phyloP scores from a whole-genome alignment of 352 stramenopile genomes.

The Globisporangium recalcitrans region DNA sequence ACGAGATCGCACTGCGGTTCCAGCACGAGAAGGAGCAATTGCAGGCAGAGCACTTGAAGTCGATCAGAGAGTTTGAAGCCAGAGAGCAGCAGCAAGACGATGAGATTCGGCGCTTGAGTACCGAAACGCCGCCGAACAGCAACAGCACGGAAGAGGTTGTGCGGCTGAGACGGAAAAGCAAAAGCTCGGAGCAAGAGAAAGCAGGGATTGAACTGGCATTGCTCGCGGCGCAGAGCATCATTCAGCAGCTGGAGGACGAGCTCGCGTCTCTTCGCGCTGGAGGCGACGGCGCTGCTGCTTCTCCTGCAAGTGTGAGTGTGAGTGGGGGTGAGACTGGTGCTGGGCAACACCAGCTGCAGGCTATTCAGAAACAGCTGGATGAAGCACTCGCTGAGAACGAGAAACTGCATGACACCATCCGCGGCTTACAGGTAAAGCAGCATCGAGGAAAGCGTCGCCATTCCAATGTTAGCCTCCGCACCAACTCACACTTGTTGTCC shows the following conservation, averaged over 20 bases:
- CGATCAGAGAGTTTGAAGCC: conserved; percentile 13
- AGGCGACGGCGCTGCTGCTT: neutral
- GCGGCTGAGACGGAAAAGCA: conserved; percentile 14
- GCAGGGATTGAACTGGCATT: conserved; percentile 26
- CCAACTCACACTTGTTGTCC: conserved; percentile 21
- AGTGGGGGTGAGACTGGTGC: conserved; percentile 1
- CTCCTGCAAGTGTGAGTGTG: neutral
- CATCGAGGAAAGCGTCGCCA: conserved; percentile 25
- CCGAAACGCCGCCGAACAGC: conserved; percentile 18
- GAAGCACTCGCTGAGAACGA: conserved; percentile 50
- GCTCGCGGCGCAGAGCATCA: conserved; percentile 27
- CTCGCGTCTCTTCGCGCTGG: conserved; percentile 11
- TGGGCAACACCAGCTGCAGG: conserved; percentile 16
- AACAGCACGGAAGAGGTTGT: conserved; percentile 13
- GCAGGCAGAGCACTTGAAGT: conserved; percentile 17
- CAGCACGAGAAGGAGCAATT: conserved; percentile 22
- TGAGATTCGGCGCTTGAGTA: conserved; percentile 18
- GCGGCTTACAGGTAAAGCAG: conserved; percentile 59
- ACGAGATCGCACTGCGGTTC: conserved; percentile 8
- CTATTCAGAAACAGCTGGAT: conserved; percentile 44
- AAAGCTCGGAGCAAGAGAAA: conserved; percentile 26
- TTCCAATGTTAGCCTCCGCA: conserved; percentile 29
- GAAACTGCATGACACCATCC: conserved; percentile 55
- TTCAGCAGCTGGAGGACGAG: conserved; percentile 40
- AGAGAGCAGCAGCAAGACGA: conserved; percentile 19